phyloP scores from a whole-genome alignment of 768 basidiomycete species.

The Gymnopilus dilepis region DNA sequence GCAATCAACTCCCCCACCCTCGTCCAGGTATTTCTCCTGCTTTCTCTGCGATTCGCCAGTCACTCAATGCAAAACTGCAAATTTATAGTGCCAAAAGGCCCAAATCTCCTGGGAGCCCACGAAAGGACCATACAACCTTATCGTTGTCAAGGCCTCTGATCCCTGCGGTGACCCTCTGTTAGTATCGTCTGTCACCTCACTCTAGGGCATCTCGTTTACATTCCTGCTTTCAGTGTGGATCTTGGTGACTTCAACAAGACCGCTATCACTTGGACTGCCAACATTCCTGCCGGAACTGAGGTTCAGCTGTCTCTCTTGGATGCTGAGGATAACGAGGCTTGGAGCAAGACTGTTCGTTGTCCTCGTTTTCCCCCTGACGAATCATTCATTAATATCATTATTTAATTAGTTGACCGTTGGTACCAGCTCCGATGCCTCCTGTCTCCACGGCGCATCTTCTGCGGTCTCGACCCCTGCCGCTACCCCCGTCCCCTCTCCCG shows the following conservation, averaged over 20 bases:
- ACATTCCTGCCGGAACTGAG: conserved; percentile 51
- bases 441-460: conserved; percentile 32
- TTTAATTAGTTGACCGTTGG: conserved; percentile 44
- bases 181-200: conserved; percentile 29
- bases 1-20: conserved; percentile 55
- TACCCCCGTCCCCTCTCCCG: background rate
- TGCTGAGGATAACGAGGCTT: conserved; percentile 59
- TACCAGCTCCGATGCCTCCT: conserved; percentile 43
- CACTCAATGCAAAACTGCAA: conserved; percentile 4
- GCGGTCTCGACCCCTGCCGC: background rate
- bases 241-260: conserved; percentile 59
- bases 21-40: conserved; percentile 52
- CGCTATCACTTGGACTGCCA: conserved; percentile 48
- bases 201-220: background rate
- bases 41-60: background rate
- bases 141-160: conserved; percentile 55
- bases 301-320: conserved; percentile 63
- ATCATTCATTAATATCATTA: conserved; percentile 7
- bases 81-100: conserved; percentile 54
- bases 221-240: conserved; percentile 49
- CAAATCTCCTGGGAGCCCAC: conserved; percentile 57
- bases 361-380: conserved; percentile 12
- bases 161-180: conserved; percentile 68
- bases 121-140: conserved; percentile 59
- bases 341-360: conserved; percentile 62